Base-by-base conservation (phyloP, 2,329 filamentous ascomycete species). In the Alternaria panax region DNA sequence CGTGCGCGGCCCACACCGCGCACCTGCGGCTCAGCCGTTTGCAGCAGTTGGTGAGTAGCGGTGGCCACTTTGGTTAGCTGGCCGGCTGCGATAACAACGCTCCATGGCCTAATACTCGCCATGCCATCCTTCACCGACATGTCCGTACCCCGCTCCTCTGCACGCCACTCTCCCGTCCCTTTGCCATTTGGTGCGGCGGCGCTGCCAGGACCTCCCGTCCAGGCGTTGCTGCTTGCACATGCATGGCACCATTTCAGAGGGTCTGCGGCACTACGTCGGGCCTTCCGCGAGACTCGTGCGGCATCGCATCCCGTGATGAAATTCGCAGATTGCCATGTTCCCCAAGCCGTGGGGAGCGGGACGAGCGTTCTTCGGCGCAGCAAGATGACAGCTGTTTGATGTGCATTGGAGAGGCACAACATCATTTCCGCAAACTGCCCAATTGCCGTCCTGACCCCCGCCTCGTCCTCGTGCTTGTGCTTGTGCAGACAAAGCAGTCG, bases 11-110 rank as follows among this genome's bases (percentile, higher is more conserved):
- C 67, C 64, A 59, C 59, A 52, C 46, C 45, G 61, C 62, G 55
- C 60, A 57, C 46, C 66, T 67, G 73, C 73, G 69, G 72, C 73
- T 71, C 67, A 69, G 67, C 62, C 43, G 72, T 70, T 68, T 71
- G 69, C 65, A 70, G 69, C 63, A 69, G 65, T 61, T 62, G 61
- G 58, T 58, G 65, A 69, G 63, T 51, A 58, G 67, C 63, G 64
- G 68, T 72, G 67, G 66, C 47, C 58, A 64, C 64, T 63, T 67
- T 20, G 22, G 56, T 56, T 40, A 52, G 60, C 60, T 53, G 62
- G 53, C 52, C 43, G 66, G 67, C 66, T 67, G 56, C 66, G 70
- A 72, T 71, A 71, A 71, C 64, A 53, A 60, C 55, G 59, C 61
- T 57, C 53, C 57, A 54, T 53, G 60, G 54, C 42, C 58, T 22